phyloP scores from a whole-genome alignment of 257 asterid genomes.

The Vinca minor region DNA sequence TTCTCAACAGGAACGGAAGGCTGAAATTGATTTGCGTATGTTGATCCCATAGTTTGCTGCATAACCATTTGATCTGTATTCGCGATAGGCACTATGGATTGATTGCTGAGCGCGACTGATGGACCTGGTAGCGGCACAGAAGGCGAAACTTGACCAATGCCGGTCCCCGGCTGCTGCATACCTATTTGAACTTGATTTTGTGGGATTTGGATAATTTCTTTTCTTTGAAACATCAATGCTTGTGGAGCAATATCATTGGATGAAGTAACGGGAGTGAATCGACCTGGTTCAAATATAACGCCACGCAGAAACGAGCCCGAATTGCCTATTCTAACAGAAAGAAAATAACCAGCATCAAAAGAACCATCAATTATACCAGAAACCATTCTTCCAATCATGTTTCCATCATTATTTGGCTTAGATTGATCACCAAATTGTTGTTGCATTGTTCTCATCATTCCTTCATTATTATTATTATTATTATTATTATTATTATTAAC shows the following conservation, averaged over 20 bases:
- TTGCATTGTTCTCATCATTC: conserved; percentile 6
- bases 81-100: conserved; percentile 14
- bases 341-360: conserved; percentile 67
- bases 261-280: conserved; percentile 42
- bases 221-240: conserved; percentile 46
- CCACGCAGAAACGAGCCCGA: conserved; percentile 51
- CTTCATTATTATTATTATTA: conserved; percentile 10
- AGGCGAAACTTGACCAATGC: conserved; percentile 20
- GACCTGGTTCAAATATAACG: conserved; percentile 50
- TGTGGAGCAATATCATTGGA: conserved; percentile 67
- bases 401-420: conserved; percentile 23
- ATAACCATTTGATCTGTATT: conserved; percentile 16
- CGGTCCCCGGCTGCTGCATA: conserved; percentile 2
- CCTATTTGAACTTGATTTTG: conserved; percentile 11
- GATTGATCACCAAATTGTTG: too few species aligned
- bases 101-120: conserved; percentile 17
- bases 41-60: conserved; percentile 18
- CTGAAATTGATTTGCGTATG: conserved; percentile 20
- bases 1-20: conserved; percentile 23
- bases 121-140: conserved; percentile 14
- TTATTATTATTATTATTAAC: background rate
- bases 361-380: conserved; percentile 69
- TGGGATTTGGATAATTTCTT: conserved; percentile 24
- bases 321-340: conserved; percentile 51
- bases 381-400: conserved; percentile 42